Percentiles rank a stretch among this genome's conserved stretches.
Conservation (phyloP, 257 asterid species). For the Nicotiana tabacum region DNA sequence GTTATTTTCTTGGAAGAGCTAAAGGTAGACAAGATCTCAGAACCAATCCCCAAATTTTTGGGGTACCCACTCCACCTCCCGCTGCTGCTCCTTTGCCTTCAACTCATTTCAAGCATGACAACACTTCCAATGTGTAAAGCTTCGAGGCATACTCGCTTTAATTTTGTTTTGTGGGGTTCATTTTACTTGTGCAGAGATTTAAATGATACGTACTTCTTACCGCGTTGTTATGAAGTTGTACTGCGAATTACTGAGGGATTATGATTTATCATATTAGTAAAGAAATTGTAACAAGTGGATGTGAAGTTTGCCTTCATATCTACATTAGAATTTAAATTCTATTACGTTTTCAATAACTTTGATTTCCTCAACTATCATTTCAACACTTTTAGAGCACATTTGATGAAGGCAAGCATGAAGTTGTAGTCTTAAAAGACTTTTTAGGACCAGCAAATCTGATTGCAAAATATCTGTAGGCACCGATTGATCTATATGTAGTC, state of each 20-base stretch:
- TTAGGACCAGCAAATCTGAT: too few species aligned
- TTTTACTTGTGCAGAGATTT: neutral
- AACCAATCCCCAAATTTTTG: constrained; percentile 65
- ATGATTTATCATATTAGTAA: neutral
- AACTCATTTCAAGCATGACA: constrained; percentile 31
- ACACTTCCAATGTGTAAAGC: constrained; percentile 34
- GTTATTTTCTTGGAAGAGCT: constrained; percentile 72
- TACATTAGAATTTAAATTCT: neutral
- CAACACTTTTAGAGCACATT: too few species aligned
- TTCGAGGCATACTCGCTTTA: neutral
- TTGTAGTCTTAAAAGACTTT: too few species aligned
- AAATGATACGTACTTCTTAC: neutral
- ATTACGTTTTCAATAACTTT: too few species aligned
- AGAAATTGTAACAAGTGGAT: neutral
- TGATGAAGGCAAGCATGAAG: too few species aligned
- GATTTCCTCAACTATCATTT: too few species aligned
- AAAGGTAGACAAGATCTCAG: constrained; percentile 68
- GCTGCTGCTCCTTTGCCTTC: constrained; percentile 19
- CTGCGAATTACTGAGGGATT: neutral
- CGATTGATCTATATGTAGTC: too few species aligned
- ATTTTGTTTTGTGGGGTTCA: neutral
- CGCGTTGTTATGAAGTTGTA: neutral
- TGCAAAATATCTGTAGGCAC: too few species aligned
- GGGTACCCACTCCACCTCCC: constrained; percentile 70
- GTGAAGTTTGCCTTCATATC: neutral